Evolutionary conservation across 371 early-diverging fungal species (phyloP), one percentile per base, ranked within the genome.

Genomic region (Mucor mucedo): DNA sequence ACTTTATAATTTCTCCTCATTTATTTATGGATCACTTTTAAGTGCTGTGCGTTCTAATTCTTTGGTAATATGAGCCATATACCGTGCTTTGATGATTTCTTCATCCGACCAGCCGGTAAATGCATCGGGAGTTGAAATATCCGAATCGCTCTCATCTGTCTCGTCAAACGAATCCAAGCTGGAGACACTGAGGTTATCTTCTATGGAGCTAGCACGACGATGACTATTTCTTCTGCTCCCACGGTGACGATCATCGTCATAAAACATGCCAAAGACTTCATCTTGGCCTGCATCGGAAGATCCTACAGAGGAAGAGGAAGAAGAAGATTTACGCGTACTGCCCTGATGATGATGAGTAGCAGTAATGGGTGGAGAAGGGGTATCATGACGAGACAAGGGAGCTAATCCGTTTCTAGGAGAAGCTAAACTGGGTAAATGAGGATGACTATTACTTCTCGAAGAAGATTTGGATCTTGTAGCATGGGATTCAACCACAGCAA

Each of bases 21-120:
- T 21, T 21, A 0, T 21, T 21, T 21, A 21, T 21, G 21, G 21
- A 21, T 21, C 21, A 40, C 52, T 16, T 42, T 52, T 60, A 8
- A 60, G n/a, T 9, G 60, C 52, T 1, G 58, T 54, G 21, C 52
- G 54, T 39, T 75, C 75, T 13, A 78, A 21, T 32, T 72, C 73
- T 32, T 70, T 68, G 9, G 69, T 55, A 9, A 71, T 71, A 4
- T 55, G 56, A 4, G 65, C 61, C 41, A 55, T 58, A 41, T 68
- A 70, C 28, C 78, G 60, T 28, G 71, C 72, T 39, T 62, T 66
- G 6, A 69, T 49, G 28, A 81, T 78, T 33, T 78, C 82, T 54
- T 78, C 78, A 52, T 81, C 82, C n/a, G 70, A 63, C 82, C 82
- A 81, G 2, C 82, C 78, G n/a, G 30, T 60, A 54, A 81, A 78